Evolutionary conservation across 2,329 filamentous ascomycete genomes (phyloP), one percentile per base, ranked within the genome.

Genomic region (Elsinoe perseae): DNA sequence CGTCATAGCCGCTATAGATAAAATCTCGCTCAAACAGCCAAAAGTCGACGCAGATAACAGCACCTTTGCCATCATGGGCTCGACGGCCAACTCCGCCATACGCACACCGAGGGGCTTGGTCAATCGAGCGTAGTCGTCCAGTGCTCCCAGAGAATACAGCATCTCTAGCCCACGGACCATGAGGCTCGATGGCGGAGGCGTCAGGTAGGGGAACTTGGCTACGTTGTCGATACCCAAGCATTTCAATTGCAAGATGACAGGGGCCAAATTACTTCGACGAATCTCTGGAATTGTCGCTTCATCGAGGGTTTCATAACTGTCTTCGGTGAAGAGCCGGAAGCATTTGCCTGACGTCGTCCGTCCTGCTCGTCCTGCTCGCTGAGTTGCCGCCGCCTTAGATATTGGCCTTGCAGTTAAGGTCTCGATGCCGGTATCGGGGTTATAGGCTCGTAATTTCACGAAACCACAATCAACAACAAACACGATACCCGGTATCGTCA

Each of bases 161-260:
- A 96, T 77, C 69, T 97, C 92, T 1, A 96, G 80, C 0, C 88
- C 93, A 60, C 90, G 88, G 42, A 86, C 82, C 70, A 97, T 81
- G 27, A 95, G 81, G 64, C 92, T 85, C 0, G 90, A 83, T 0
- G 93, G 90, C 9, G 93, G 93, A 2, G 89, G 77, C 2, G 88
- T 92, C 53, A 96, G 74, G 67, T 92, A 98, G 64, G 91, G 84
- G 69, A 97, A 98, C 3, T 89, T 84, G 4, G 89, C 82, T 30
- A 97, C 84, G 63, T 98, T 97, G 69, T 96, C 91, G 62, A 97
- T 95, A 0, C 93, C 93, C 1, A 98, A 77, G 1, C 93, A 92
- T 72, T 97, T 95, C 36, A 98, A 82, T 65, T 97, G 92, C 42
- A 98, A 77, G 36, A 97, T 81, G 2, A 90, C 84, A 0, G 90